Percentiles rank a stretch among this genome's conserved stretches.
These are phyloP conservation scores for Beauveria medogensis DNA, from an alignment of 2,329 filamentous ascomycete species.

Conservation along the genomic window DNA sequence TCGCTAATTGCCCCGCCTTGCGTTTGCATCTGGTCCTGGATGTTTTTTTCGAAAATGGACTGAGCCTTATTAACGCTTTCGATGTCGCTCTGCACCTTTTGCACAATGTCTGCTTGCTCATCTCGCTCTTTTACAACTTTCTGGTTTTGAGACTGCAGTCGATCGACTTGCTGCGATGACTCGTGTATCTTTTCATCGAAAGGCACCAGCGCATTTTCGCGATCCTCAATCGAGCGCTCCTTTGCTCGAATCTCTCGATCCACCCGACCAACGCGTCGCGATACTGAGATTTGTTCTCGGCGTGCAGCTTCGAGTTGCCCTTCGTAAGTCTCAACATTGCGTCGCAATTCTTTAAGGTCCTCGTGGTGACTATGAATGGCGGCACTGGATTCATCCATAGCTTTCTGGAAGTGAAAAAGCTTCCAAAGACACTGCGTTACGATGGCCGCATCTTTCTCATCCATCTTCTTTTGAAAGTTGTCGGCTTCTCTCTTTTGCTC, in stretches of 20 bases:
- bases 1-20: constrained; percentile 81
- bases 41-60: constrained; percentile 79
- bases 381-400: constrained; percentile 84
- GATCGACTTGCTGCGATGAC: constrained; percentile 61
- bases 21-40: constrained; percentile 74
- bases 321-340: constrained; percentile 80
- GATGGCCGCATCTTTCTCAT: constrained; percentile 83
- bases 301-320: constrained; percentile 71
- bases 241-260: constrained; percentile 80
- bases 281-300: constrained; percentile 70
- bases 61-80: constrained; percentile 83
- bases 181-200: constrained; percentile 88
- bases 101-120: constrained; percentile 57
- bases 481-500: constrained; percentile 96
- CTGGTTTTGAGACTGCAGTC: constrained; percentile 58
- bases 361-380: constrained; percentile 92
- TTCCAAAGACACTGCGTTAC: constrained; percentile 96
- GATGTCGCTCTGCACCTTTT: constrained; percentile 73
- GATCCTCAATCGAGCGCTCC: constrained; percentile 79
- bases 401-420: constrained; percentile 85
- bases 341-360: constrained; percentile 84
- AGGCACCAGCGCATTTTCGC: constrained; percentile 76
- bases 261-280: constrained; percentile 68
- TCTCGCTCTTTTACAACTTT: constrained; percentile 71
- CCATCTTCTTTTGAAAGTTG: constrained; percentile 81